Conservation (phyloP, 2,329 filamentous ascomycete species). For the Cryphonectria naterciae region DNA sequence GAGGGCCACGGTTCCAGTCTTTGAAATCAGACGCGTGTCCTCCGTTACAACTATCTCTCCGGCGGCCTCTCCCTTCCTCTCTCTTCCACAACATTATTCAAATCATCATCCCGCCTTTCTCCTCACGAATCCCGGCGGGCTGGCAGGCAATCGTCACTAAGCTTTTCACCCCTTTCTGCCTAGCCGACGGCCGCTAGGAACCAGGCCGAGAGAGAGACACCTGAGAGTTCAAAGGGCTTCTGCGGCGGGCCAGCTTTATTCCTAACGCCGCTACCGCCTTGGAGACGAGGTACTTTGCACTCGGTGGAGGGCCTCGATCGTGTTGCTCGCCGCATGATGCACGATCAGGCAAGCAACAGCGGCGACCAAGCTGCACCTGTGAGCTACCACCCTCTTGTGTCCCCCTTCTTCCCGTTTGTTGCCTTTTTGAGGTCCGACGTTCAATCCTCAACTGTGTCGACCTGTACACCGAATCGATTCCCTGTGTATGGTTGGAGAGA, state of each 20-base stretch:
- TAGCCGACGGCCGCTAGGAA: not conserved
- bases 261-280: not conserved
- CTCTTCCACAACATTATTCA: not conserved
- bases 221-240: not conserved
- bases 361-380: slow-evolving; percentile 28
- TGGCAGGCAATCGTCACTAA: not conserved
- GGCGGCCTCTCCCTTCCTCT: not conserved
- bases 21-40: slow-evolving; percentile 7
- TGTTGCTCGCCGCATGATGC: slow-evolving; percentile 29
- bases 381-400: slow-evolving; percentile 16
- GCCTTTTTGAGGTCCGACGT: not conserved
- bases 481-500: not conserved
- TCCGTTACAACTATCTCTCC: not conserved
- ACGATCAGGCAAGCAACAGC: slow-evolving; percentile 30
- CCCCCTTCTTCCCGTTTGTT: not conserved
- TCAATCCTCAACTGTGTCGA: not conserved
- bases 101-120: slow-evolving; percentile 2
- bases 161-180: slow-evolving; percentile 14
- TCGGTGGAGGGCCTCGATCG: slow-evolving; percentile 14
- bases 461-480: not conserved
- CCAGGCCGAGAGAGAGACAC: not conserved
- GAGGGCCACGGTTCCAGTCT: not conserved
- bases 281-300: slow-evolving; percentile 2
- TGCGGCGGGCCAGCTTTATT: not conserved
- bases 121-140: not conserved